Conservation (phyloP, 2,329 filamentous ascomycete genomes). For the Ophioceras dolichostomum region DNA sequence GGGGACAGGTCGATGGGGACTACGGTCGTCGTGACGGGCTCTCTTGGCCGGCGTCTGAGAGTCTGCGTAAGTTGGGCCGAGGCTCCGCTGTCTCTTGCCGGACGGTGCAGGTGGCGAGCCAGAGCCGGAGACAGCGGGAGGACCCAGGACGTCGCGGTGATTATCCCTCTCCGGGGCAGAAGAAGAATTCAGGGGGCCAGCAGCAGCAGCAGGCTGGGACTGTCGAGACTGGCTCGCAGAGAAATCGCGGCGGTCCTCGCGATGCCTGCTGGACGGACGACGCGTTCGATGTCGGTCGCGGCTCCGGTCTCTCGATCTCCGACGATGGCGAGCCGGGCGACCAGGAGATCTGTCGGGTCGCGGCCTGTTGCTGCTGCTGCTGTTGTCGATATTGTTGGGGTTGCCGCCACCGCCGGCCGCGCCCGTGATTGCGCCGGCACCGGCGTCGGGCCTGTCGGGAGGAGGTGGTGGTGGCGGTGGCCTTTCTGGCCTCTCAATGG, state of each 20-base stretch:
- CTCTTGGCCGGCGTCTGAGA: slow-evolving; percentile 7
- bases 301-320: slow-evolving; percentile 17
- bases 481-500: slow-evolving; percentile 5
- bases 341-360: too few relatives aligned
- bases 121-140: slow-evolving; percentile 4
- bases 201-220: background rate
- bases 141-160: slow-evolving; percentile 5
- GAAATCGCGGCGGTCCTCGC: background rate
- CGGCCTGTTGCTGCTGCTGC: too few relatives aligned
- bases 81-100: slow-evolving; percentile 16
- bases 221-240: background rate
- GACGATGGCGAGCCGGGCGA: slow-evolving; percentile 9
- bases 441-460: slow-evolving; percentile 11
- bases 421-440: too few relatives aligned
- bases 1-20: slow-evolving; percentile 2
- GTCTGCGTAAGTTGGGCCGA: slow-evolving; percentile 9
- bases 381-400: background rate
- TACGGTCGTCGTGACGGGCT: slow-evolving; percentile 7
- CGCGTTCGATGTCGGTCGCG: slow-evolving; percentile 20
- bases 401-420: too few relatives aligned
- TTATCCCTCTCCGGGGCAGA: slow-evolving; percentile 1
- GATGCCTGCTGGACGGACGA: slow-evolving; percentile 5
- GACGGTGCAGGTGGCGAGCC: slow-evolving; percentile 12
- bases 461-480: slow-evolving; percentile 11
- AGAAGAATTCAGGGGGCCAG: background rate